Base-by-base conservation (phyloP, 1,139 yeast genomes). In the Blastobotrys indianensis region DNA sequence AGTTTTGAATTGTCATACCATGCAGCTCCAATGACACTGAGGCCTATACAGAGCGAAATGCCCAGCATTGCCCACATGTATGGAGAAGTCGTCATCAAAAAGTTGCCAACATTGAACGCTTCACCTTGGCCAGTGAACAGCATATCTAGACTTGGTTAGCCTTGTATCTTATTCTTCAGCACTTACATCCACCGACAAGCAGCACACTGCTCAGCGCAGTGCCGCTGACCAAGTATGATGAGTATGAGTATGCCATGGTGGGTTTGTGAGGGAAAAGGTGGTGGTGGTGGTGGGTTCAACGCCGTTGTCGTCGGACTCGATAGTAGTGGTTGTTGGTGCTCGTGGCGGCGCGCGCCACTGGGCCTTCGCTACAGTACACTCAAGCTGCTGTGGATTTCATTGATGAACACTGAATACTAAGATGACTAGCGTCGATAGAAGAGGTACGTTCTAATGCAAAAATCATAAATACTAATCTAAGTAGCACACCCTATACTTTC, bases 1-100 rank as follows among this genome's bases (percentile, higher is more conserved):
- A 11, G 13, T 12, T 13, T 3, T 16, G 4, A 10, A 25, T 11
- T 9, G 25, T 55, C 67, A 34, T 55, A 62, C 97, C 98, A 92
- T 10, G 98, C 98, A 15, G 98, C 98, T 38, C 98, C 99, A 40
- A 90, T 84, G 15, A 94, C 97, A 46, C 94, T 82, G 51, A 94
- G 75, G 11, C 98, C 97, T 59, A 94, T 88, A 68, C 98, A 92
- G 48, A 81, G 68, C n/a, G 85, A 83, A 54, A 94, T 87, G 48
- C 99, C 99, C 55, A 88, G 69, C 54, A 79, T 77, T 17, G 97
- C 97, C 98, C 98, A 94, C 82, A 92, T 79, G 64, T 92, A 92
- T 11, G 99, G 99, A 15, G 97, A 87, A 1, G 94, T 82, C 32
- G 83, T 73, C 57, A 82, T 79, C 55, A 94, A 75, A 63, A 92